Base-by-base conservation (phyloP, 305 asterid species). In the Solanum hybrid region DNA sequence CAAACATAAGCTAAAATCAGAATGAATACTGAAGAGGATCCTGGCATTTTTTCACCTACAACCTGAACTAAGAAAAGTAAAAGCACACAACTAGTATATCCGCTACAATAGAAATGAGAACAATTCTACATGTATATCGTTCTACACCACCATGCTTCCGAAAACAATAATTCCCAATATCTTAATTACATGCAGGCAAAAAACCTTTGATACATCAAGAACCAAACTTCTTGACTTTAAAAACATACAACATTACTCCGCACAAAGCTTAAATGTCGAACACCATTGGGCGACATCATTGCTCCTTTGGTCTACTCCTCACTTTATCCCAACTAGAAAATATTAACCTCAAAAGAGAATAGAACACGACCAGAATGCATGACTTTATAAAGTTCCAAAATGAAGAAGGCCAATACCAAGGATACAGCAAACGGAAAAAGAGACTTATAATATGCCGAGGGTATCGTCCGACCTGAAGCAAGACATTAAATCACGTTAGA, bases 401-500 rank as follows among this genome's bases (percentile, higher is more conserved):
- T 17, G 99, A 97, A 11, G 99, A 96, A 37, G 99, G 99, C 99
- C 99, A 96, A 91, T 95, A 96, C 98, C 99, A 95, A 17, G 99
- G 99, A 91, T 95, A 97, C 34, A 97, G 92, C 93, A 97, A 88
- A 37, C 99, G 95, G 92, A 97, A 97, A 97, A 97, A 97, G 87
- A 95, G 94, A 91, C 99, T 97, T 90, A 97, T 97, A 56, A 97
- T 92, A 91, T 96, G 98, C 90, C 99, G 95, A 35, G 98, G 99
- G 92, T 95, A 95, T 56, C 93, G 91, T 42, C 99, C 99, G 35
- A 97, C 98, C 99, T 96, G 96, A 78, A 89, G 73, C 38, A 87
- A 45, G 17, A 22, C 86, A 90, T 17, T 17, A 78, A 31, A 35
- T 4, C 78, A 10, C 3, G 31, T 31, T 27, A 37, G 12, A 82